Evolutionary conservation across 2,329 filamentous ascomycete genomes (phyloP).

Genomic region (Juglanconis sp.): DNA sequence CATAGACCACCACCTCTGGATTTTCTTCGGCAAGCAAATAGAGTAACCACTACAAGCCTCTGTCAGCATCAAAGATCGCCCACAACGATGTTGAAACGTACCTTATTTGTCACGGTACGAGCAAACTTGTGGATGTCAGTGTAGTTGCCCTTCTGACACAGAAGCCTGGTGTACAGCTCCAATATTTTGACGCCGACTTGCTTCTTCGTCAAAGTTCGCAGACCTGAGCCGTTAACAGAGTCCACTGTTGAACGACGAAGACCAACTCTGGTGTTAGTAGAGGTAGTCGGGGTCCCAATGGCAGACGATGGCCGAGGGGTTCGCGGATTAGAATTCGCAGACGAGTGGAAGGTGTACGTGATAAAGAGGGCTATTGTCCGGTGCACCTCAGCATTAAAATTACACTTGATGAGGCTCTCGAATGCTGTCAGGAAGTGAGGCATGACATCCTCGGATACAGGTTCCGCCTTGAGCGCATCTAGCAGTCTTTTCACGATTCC

Average conservation of each 20-base stretch:
- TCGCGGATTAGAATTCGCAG: conserved; percentile 45
- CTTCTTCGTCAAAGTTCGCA: conserved; percentile 53
- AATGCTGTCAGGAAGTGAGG: conserved; percentile 77
- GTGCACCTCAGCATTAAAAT: conserved; percentile 79
- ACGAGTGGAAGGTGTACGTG: conserved; percentile 79
- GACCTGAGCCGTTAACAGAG: conserved; percentile 20
- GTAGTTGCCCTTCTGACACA: conserved; percentile 70
- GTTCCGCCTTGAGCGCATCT: conserved; percentile 85
- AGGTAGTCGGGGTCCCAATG: conserved; percentile 25
- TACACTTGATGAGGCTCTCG: conserved; percentile 73
- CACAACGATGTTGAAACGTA: conserved; percentile 36
- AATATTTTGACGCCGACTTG: conserved; percentile 74
- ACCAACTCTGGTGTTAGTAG: conserved; percentile 35
- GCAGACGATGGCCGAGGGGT: conserved; percentile 46
- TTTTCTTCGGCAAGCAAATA: conserved; percentile 88
- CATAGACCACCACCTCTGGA: conserved; percentile 75
- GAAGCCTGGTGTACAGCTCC: conserved; percentile 70
- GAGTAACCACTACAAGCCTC: conserved; percentile 70
- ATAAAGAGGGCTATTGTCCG: conserved; percentile 87
- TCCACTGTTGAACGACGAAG: conserved; percentile 33
- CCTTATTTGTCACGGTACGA: conserved; percentile 91
- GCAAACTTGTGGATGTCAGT: conserved; percentile 81
- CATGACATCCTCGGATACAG: conserved; percentile 68
- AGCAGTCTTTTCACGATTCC: conserved; percentile 87
- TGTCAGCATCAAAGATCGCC: not conserved